phyloP scores from a whole-genome alignment of 2,329 filamentous ascomycete genomes.

The Monosporascus sp. region DNA sequence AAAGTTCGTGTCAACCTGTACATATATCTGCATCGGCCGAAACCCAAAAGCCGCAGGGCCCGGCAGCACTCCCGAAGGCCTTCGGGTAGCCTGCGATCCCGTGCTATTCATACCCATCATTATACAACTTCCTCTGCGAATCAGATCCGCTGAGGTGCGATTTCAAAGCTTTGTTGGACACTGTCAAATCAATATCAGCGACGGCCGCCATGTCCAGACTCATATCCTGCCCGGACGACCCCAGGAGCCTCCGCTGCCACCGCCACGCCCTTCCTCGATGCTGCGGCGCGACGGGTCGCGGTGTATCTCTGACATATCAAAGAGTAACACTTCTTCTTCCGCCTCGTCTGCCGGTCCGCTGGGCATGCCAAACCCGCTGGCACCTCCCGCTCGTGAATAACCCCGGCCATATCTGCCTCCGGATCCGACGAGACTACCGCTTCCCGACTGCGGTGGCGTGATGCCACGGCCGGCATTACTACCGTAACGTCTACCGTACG shows the following conservation, averaged over 20 bases:
- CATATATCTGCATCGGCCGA: neutral
- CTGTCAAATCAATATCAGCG: constrained; percentile 16
- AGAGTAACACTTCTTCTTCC: constrained; percentile 65
- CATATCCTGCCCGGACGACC: constrained; percentile 32
- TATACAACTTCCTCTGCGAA: neutral
- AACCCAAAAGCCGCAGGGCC: too few relatives aligned
- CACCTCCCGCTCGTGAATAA: constrained; percentile 28
- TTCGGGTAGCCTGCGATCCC: neutral
- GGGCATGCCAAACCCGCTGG: constrained; percentile 36
- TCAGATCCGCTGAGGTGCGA: neutral
- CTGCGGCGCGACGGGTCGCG: constrained; percentile 49
- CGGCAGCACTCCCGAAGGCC: too few relatives aligned
- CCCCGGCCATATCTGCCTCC: constrained; percentile 26
- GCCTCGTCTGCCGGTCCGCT: constrained; percentile 41
- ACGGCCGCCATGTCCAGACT: constrained; percentile 22
- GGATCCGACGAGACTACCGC: constrained; percentile 27
- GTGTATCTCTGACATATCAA: constrained; percentile 68
- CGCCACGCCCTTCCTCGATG: constrained; percentile 46
- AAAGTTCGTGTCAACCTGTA: neutral
- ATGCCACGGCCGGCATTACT: constrained; percentile 26
- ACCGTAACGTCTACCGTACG: constrained; percentile 42
- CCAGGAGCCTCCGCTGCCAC: constrained; percentile 32
- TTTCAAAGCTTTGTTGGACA: neutral
- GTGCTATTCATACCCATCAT: constrained; percentile 1
- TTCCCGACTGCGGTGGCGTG: constrained; percentile 27